Evolutionary conservation across 345 rosid genomes (phyloP).

Genomic region (Xanthoceras sorbifolium): DNA sequence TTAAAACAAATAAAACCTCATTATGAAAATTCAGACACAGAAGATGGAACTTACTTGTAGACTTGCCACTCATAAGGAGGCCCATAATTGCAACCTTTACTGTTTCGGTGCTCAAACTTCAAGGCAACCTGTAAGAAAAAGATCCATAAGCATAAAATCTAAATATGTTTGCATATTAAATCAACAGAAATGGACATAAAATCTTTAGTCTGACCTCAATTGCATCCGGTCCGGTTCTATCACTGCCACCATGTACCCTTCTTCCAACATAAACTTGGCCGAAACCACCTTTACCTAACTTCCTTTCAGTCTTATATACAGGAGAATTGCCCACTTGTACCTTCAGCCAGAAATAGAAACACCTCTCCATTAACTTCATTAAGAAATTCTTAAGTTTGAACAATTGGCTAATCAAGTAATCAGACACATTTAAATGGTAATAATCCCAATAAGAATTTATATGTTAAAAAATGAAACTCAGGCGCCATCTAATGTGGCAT

Average conservation of each 20-base stretch:
- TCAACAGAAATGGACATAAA: neutral
- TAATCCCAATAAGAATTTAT: neutral
- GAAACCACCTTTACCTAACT: conserved; percentile 98
- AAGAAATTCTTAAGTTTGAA: neutral
- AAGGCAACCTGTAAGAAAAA: conserved; percentile 75
- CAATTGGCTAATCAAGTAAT: neutral
- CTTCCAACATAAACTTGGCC: conserved; percentile 98
- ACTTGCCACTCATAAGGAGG: conserved; percentile 99
- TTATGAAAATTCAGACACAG: conserved; percentile 3
- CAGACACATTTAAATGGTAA: neutral
- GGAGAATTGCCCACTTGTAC: conserved; percentile 95
- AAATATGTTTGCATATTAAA: conserved; percentile 11
- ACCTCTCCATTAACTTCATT: neutral
- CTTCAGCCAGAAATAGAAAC: conserved; percentile 36
- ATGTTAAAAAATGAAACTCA: neutral
- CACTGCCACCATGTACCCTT: conserved; percentile 66
- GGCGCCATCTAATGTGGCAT: neutral
- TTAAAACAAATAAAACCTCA: neutral
- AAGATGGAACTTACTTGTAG: conserved; percentile 59
- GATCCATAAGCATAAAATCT: conserved; percentile 7
- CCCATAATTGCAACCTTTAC: conserved; percentile 96
- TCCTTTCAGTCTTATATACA: conserved; percentile 74
- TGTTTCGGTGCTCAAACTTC: conserved; percentile 89
- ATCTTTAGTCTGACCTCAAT: conserved; percentile 52
- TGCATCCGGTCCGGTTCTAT: conserved; percentile 78